Percentiles rank a stretch among this genome's conserved stretches.
These are phyloP conservation scores for Chenopodium suecicum DNA, from an alignment of 148 eudicot genomes.

Conservation along the genomic window DNA sequence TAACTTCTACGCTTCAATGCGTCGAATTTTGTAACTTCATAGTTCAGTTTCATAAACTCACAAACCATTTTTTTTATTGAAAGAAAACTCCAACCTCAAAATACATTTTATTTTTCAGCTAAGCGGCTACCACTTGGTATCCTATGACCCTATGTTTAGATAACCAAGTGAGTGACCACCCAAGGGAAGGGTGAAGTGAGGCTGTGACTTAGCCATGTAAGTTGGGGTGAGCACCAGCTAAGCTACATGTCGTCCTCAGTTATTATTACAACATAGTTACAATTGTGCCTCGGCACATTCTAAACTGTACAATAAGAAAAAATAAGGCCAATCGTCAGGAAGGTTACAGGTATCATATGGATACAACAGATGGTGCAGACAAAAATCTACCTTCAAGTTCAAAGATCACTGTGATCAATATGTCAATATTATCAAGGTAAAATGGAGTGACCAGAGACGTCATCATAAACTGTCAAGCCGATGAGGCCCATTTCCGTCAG, in stretches of 20 bases:
- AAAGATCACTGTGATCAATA: background rate
- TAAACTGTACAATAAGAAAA: slow-evolving; percentile 3
- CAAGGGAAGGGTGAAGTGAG: background rate
- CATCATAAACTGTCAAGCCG: slow-evolving; percentile 23
- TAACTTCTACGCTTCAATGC: no score
- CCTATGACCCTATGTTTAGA: background rate
- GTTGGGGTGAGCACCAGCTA: no score
- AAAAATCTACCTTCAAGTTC: background rate
- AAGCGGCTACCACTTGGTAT: background rate
- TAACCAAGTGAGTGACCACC: background rate
- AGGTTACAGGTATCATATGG: slow-evolving; percentile 19
- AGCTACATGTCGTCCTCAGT: background rate
- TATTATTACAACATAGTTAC: slow-evolving; percentile 2
- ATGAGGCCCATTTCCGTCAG: slow-evolving; percentile 10
- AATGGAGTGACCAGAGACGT: background rate
- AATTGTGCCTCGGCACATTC: background rate
- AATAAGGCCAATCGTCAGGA: background rate
- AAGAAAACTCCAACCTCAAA: background rate
- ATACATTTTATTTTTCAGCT: background rate
- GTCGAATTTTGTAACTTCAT: no score
- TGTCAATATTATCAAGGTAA: background rate
- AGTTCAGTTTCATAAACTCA: no score
- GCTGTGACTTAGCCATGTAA: background rate
- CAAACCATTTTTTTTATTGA: no score
- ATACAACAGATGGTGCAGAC: slow-evolving; percentile 20